Conservation (phyloP, 2,329 filamentous ascomycete genomes). For the Aspergillus pseudonomiae region DNA sequence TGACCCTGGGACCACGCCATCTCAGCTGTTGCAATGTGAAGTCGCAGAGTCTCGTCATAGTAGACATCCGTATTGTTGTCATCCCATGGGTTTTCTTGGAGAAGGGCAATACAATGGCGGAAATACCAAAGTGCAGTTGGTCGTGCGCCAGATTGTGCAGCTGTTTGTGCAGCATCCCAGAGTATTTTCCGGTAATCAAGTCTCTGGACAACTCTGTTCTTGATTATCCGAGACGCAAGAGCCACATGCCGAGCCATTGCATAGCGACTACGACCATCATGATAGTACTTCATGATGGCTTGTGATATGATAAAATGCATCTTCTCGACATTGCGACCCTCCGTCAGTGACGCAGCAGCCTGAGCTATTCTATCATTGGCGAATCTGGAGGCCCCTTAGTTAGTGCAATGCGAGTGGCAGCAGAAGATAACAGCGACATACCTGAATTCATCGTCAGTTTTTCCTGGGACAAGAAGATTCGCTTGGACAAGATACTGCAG, state of each 20-base stretch:
- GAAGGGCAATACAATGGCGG: constrained; percentile 71
- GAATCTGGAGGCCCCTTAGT: constrained; percentile 57
- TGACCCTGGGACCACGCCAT: constrained; percentile 80
- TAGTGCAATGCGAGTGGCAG: not conserved
- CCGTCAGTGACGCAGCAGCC: constrained; percentile 69
- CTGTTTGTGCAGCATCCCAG: constrained; percentile 75
- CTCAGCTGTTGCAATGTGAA: constrained; percentile 79
- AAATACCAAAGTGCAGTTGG: constrained; percentile 84
- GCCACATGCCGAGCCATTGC: constrained; percentile 81
- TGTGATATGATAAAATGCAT: constrained; percentile 93
- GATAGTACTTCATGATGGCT: constrained; percentile 72
- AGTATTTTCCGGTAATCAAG: constrained; percentile 74
- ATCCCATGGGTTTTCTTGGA: constrained; percentile 79
- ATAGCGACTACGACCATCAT: constrained; percentile 67
- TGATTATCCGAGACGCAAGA: constrained; percentile 74
- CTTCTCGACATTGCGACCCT: constrained; percentile 66
- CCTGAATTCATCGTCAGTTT: constrained; percentile 80
- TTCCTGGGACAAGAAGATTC: constrained; percentile 78
- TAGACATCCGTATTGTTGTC: constrained; percentile 70
- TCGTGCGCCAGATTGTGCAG: constrained; percentile 79
- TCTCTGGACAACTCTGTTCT: constrained; percentile 62
- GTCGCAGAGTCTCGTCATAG: constrained; percentile 81
- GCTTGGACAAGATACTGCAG: constrained; percentile 80
- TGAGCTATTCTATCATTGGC: constrained; percentile 85
- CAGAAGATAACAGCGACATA: constrained; percentile 15